phyloP scores from a whole-genome alignment of 176 grass and related monocot species.

The Carex myosuroides region DNA sequence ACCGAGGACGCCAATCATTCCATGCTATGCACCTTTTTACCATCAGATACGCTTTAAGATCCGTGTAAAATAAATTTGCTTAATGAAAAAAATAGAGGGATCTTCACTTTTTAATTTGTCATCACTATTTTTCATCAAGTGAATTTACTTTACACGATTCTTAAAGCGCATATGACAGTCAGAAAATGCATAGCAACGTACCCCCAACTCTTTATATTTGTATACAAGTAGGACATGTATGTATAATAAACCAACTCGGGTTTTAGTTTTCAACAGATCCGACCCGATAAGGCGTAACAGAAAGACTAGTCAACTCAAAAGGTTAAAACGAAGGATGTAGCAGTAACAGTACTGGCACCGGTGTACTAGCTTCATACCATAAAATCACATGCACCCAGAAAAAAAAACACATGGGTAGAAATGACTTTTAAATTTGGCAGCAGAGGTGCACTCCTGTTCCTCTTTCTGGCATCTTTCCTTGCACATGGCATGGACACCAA shows the following conservation, averaged over 20 bases:
- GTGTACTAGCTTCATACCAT: background rate
- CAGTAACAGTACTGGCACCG: background rate
- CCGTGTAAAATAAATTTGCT: no score
- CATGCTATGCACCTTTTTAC: no score
- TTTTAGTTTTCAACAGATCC: background rate
- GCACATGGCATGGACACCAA: constrained; percentile 11
- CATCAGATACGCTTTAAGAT: background rate
- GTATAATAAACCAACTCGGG: background rate
- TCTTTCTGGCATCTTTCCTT: background rate
- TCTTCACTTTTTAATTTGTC: no score
- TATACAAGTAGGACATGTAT: background rate
- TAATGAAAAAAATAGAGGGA: no score
- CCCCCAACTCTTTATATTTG: no score
- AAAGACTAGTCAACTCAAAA: background rate
- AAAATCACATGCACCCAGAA: background rate
- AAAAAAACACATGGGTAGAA: background rate
- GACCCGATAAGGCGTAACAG: background rate
- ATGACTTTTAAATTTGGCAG: background rate
- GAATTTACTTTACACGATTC: no score
- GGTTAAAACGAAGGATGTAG: background rate
- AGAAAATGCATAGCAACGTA: no score
- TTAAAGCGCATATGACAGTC: no score
- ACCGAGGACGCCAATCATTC: background rate
- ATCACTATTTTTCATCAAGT: no score
- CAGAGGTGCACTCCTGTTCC: background rate